Base-by-base conservation (phyloP, 176 grass and related monocot genomes). In the Ampelocalamus luodianensis region DNA sequence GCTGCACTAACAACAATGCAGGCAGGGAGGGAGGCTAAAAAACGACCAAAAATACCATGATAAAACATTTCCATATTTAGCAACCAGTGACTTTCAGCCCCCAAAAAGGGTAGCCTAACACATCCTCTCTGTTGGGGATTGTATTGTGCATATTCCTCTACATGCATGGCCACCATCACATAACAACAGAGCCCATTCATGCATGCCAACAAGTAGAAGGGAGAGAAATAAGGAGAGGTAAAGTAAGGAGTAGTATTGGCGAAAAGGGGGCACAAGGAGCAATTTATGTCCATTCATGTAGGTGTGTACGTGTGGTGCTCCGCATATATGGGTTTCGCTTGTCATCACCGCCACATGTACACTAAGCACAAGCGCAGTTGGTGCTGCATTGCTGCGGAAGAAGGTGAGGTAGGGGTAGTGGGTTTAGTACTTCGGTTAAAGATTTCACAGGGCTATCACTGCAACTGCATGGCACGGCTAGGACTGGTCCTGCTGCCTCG, bases 381-480 rank as follows among this genome's bases (percentile, higher is more conserved):
- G 49, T 10, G 17, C 1, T 18, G 60, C 17, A 34, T 34, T 34
- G 32, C 45, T 3, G 13, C 4, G 11, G 2, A 46, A 4, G 45
- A 12, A 13, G 11, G 45, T 46, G 11, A 46, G 45, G 45, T 12
- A 54, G 36, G 22, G 50, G 36, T 5, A n/a, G 65, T 70, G 65
- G 46, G 48, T 18, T 15, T 27, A 43, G 66, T 65, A 60, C 40
- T 61, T 48, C 79, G 84, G 74, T 80, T 86, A 79, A 79, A 81
- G 78, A 87, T 68, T n/a, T 37, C 6, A 34, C 69, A 83, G 69
- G 68, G 56, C 80, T 72, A 23, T 4, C 1, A 12, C 38, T 20
- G 18, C 37, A 11, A 0, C 22, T 5, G 49, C 46, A 14, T 72
- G 39, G 51, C 51, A 42, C 7, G 16, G 59, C 59, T 4, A 59